Percentiles rank a stretch among this genome's conserved stretches.
These are phyloP conservation scores for Pyrenula aspistea DNA, from an alignment of 495 filamentous ascomycete species.

Conservation along the genomic window DNA sequence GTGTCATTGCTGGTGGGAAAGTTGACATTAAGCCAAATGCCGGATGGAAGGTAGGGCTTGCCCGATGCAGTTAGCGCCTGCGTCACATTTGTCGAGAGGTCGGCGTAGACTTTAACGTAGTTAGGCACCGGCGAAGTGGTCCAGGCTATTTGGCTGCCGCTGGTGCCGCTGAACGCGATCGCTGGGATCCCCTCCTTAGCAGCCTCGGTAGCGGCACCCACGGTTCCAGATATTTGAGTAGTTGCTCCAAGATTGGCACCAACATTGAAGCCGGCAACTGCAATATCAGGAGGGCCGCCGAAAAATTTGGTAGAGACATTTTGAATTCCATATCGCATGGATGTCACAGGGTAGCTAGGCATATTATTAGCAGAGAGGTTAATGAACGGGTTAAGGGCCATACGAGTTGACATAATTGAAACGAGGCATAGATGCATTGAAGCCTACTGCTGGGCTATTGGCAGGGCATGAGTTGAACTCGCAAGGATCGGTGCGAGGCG, in stretches of 20 bases:
- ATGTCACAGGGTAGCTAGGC: constrained; percentile 41
- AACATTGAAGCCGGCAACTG: constrained; percentile 53
- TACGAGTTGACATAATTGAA: constrained; percentile 57
- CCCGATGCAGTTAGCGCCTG: constrained; percentile 37
- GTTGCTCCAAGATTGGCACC: constrained; percentile 42
- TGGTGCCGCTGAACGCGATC: constrained; percentile 50
- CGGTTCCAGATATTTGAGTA: constrained; percentile 48
- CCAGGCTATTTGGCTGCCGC: constrained; percentile 37
- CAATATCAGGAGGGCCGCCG: constrained; percentile 40
- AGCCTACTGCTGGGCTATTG: constrained; percentile 38
- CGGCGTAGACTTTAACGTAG: constrained; percentile 46
- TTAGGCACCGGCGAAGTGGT: constrained; percentile 27
- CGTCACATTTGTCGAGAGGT: constrained; percentile 45
- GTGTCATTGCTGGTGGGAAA: constrained; percentile 36
- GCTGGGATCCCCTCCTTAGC: constrained; percentile 44
- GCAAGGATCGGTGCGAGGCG: constrained; percentile 30
- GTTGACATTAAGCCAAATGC: constrained; percentile 57
- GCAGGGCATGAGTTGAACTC: constrained; percentile 47
- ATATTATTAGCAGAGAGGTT: not conserved
- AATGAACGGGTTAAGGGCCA: not conserved
- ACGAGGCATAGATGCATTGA: constrained; percentile 40
- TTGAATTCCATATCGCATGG: constrained; percentile 52
- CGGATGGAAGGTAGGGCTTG: constrained; percentile 44
- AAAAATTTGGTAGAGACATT: constrained; percentile 38
- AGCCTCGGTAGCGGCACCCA: constrained; percentile 47